phyloP scores from a whole-genome alignment of 495 filamentous ascomycete genomes.

The Penicillium turbatum region DNA sequence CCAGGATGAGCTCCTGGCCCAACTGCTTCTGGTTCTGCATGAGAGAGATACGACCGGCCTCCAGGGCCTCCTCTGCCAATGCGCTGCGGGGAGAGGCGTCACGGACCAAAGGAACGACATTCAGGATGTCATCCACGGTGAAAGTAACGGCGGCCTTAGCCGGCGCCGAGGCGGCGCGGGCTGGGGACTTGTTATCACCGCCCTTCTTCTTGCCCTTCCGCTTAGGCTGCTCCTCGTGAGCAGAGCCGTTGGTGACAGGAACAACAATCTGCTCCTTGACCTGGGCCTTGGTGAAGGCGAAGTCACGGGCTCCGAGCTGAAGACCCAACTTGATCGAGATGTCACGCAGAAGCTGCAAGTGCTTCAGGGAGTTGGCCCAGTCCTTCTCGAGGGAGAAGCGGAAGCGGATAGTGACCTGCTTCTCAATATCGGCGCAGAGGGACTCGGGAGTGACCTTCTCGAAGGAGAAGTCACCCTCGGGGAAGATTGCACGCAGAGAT shows the following conservation, averaged over 20 bases:
- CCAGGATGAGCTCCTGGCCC: slow-evolving; percentile 90
- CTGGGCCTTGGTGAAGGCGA: slow-evolving; percentile 58
- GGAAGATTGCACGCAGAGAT: slow-evolving; percentile 66
- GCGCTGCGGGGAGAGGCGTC: slow-evolving; percentile 84
- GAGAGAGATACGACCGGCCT: slow-evolving; percentile 91
- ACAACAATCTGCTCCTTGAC: slow-evolving; percentile 36
- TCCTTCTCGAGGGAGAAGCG: slow-evolving; percentile 64
- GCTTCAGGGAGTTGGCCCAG: slow-evolving; percentile 63
- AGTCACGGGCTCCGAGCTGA: slow-evolving; percentile 80
- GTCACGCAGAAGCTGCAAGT: slow-evolving; percentile 83
- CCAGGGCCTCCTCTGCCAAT: slow-evolving; percentile 91
- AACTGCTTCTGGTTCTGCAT: slow-evolving; percentile 92
- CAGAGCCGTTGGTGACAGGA: slow-evolving; percentile 36
- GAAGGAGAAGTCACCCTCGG: slow-evolving; percentile 78
- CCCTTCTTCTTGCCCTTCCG: slow-evolving; percentile 77
- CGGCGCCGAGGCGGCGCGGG: slow-evolving; percentile 37
- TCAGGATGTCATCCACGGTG: slow-evolving; percentile 77
- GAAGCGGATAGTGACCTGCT: slow-evolving; percentile 68
- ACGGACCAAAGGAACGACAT: slow-evolving; percentile 89
- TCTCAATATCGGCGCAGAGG: slow-evolving; percentile 64
- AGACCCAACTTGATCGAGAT: slow-evolving; percentile 85
- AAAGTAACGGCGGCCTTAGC: slow-evolving; percentile 55
- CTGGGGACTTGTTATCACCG: slow-evolving; percentile 49
- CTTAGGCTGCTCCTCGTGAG: slow-evolving; percentile 44
- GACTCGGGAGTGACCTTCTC: slow-evolving; percentile 67